A percentile compares a stretch with the other conserved stretches of the same genome.
These are phyloP conservation scores for Hymenoscyphus fraxineus DNA, from an alignment of 2,329 filamentous ascomycete species.

Conservation along the genomic window DNA sequence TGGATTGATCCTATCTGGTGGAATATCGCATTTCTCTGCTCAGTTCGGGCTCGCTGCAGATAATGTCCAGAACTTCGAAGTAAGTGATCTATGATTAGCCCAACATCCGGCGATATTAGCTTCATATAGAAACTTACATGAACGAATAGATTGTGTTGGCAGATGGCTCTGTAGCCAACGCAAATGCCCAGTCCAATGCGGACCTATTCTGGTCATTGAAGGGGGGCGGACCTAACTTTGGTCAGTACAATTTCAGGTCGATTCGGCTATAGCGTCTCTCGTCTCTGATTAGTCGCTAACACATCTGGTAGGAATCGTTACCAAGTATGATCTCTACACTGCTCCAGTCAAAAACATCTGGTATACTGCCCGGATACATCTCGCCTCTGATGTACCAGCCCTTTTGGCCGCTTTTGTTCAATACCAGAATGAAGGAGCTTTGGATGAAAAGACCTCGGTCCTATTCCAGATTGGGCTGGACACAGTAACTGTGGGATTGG, in stretches of 20 bases:
- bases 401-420: slow-evolving; percentile 10
- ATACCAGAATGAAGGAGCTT: slow-evolving; percentile 8
- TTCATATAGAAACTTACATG: neutral
- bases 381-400: slow-evolving; percentile 6
- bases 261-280: neutral
- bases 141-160: slow-evolving; percentile 30
- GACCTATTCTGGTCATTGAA: slow-evolving; percentile 45
- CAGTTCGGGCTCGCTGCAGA: slow-evolving; percentile 9
- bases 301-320: slow-evolving; percentile 41
- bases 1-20: slow-evolving; percentile 10
- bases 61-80: slow-evolving; percentile 12
- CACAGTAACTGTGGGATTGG: neutral
- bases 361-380: slow-evolving; percentile 6
- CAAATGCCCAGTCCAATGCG: slow-evolving; percentile 42
- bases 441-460: slow-evolving; percentile 4
- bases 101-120: neutral
- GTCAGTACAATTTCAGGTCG: neutral
- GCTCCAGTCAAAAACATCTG: slow-evolving; percentile 24
- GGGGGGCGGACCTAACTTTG: slow-evolving; percentile 10
- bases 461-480: slow-evolving; percentile 4
- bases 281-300: neutral
- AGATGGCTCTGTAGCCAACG: slow-evolving; percentile 28
- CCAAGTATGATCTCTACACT: slow-evolving; percentile 43
- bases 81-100: neutral
- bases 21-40: slow-evolving; percentile 3